Evolutionary conservation across 768 basidiomycete species (phyloP).

Genomic region (Sporobolomyces pararoseus): DNA sequence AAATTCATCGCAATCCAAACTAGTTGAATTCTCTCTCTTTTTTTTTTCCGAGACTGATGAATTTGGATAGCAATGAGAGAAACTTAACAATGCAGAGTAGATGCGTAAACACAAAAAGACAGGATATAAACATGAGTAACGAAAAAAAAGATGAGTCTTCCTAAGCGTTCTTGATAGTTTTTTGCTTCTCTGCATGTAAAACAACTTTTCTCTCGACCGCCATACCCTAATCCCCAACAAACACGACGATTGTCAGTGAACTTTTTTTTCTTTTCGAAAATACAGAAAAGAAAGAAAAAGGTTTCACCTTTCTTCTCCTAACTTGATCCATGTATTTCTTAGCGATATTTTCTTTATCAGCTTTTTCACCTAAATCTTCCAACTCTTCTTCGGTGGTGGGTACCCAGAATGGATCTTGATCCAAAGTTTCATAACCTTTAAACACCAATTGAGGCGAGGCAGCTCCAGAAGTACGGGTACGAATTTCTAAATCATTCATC

Average conservation of each 20-base stretch:
- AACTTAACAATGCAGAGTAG: no score
- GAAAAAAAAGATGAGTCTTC: not conserved
- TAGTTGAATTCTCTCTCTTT: no score
- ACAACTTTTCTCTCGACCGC: slow-evolving; percentile 93
- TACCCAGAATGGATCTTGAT: slow-evolving; percentile 93
- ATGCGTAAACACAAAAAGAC: no score
- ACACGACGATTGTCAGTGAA: no score
- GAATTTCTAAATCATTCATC: slow-evolving; percentile 70
- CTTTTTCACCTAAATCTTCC: slow-evolving; percentile 93
- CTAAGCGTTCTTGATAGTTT: slow-evolving; percentile 61
- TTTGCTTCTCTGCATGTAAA: slow-evolving; percentile 93
- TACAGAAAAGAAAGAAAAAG: not conserved
- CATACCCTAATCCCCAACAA: slow-evolving; percentile 64
- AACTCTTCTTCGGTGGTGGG: slow-evolving; percentile 94
- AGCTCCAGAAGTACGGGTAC: slow-evolving; percentile 91
- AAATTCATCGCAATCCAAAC: no score
- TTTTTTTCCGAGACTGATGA: no score
- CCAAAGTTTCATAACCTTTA: slow-evolving; percentile 89
- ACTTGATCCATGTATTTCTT: slow-evolving; percentile 52
- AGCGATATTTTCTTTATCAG: slow-evolving; percentile 88
- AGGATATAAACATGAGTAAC: no score
- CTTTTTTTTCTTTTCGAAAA: no score
- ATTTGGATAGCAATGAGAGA: no score
- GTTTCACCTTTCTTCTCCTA: slow-evolving; percentile 37
- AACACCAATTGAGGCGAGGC: slow-evolving; percentile 97